A percentile compares a stretch with the other conserved stretches of the same genome.
phyloP scores from a whole-genome alignment of 108 stramenopile species.

The Epipyxis sp. region DNA sequence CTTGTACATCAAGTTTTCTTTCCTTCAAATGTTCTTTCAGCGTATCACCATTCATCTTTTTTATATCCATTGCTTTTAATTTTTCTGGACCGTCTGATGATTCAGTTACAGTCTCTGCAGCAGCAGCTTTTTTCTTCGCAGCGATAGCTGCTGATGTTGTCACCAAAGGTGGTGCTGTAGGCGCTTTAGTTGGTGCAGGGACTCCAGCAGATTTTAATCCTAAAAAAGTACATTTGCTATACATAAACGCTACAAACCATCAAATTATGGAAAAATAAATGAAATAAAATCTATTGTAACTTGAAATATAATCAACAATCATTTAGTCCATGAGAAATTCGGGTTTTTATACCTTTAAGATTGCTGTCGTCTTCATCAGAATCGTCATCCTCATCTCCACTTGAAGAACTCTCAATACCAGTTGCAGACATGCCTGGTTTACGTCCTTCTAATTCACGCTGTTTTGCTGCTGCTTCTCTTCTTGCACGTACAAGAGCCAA shows the following conservation, averaged over 20 bases:
- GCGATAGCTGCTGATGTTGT: not conserved
- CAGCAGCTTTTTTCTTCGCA: slow-evolving; percentile 22
- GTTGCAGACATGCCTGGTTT: not conserved
- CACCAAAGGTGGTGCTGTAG: no score
- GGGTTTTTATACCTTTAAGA: no score
- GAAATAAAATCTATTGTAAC: no score
- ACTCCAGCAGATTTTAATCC: no score
- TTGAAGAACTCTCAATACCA: not conserved
- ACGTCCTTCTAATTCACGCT: slow-evolving; percentile 24
- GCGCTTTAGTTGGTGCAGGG: no score
- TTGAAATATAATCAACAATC: no score
- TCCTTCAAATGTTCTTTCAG: slow-evolving; percentile 37
- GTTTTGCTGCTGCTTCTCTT: slow-evolving; percentile 15
- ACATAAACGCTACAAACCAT: no score
- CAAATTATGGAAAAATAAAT: no score
- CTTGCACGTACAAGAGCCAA: slow-evolving; percentile 28
- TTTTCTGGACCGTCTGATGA: not conserved
- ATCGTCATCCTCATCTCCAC: not conserved
- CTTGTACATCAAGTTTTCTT: slow-evolving; percentile 29
- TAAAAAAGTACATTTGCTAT: no score
- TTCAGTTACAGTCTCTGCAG: not conserved
- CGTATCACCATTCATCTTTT: slow-evolving; percentile 35
- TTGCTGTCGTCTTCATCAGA: no score
- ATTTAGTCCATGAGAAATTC: no score
- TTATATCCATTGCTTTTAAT: slow-evolving; percentile 17